phyloP scores from a whole-genome alignment of 2,329 filamentous ascomycete genomes.

The Acephala macrosclerotiorum region DNA sequence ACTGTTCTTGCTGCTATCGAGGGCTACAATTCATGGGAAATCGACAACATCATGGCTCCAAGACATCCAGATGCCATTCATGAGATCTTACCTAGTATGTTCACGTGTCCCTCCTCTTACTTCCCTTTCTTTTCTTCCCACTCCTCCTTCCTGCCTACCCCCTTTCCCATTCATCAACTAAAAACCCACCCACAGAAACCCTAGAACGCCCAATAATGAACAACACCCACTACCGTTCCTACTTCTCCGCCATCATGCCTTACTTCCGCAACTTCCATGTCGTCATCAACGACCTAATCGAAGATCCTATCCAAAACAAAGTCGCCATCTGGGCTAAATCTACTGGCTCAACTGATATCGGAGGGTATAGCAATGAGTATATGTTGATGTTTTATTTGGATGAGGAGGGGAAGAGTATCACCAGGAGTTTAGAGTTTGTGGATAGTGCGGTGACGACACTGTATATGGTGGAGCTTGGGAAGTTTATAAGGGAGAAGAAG shows the following conservation, averaged over 20 bases:
- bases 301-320: conserved; percentile 10
- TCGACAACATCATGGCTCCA: conserved; percentile 2
- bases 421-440: conserved; percentile 18
- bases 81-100: conserved; percentile 14
- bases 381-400: conserved; percentile 15
- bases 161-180: background rate
- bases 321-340: conserved; percentile 11
- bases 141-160: background rate
- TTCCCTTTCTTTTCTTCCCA: too few relatives aligned
- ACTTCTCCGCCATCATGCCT: conserved; percentile 12
- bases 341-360: conserved; percentile 5
- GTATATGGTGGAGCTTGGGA: conserved; percentile 10
- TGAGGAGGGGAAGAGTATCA: conserved; percentile 4
- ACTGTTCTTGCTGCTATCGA: conserved; percentile 2
- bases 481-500: conserved; percentile 9
- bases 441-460: conserved; percentile 4
- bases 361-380: conserved; percentile 15
- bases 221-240: conserved; percentile 12
- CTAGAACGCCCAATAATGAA: conserved; percentile 13
- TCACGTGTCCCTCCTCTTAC: background rate
- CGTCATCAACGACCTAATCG: conserved; percentile 14
- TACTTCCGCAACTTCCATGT: conserved; percentile 15
- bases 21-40: background rate
- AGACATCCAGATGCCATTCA: conserved; percentile 6
- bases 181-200: conserved; percentile 6